A percentile compares a stretch with the other conserved stretches of the same genome.
Conservation (phyloP, 192 early-diverging fungal genomes). For the Coemansia sp. region DNA sequence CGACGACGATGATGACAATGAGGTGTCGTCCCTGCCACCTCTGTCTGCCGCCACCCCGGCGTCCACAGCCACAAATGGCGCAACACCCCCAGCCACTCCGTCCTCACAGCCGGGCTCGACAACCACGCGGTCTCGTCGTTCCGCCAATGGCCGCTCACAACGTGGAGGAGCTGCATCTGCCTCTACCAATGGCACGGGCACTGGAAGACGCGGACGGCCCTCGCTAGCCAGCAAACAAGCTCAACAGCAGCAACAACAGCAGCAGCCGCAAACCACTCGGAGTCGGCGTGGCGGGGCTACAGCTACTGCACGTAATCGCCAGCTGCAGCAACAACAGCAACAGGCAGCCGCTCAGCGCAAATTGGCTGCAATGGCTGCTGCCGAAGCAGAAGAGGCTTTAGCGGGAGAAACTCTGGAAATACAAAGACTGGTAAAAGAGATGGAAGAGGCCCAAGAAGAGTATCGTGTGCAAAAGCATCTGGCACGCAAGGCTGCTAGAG, state of each 20-base stretch:
- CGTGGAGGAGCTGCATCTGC: constrained; percentile 7
- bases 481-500: constrained; percentile 34
- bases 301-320: neutral
- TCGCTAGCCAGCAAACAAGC: constrained; percentile 9
- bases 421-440: constrained; percentile 10
- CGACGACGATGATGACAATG: constrained; percentile 3
- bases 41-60: constrained; percentile 9
- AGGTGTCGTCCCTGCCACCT: too few relatives aligned
- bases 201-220: constrained; percentile 17
- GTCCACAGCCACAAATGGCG: constrained; percentile 7
- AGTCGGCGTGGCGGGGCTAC: neutral
- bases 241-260: neutral
- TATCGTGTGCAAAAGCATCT: constrained; percentile 22
- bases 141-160: too few relatives aligned
- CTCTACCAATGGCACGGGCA: neutral
- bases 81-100: constrained; percentile 6
- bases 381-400: too few relatives aligned
- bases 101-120: constrained; percentile 9
- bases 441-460: constrained; percentile 41
- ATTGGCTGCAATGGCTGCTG: too few relatives aligned
- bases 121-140: too few relatives aligned
- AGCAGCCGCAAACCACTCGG: neutral
- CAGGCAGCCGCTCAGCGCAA: too few relatives aligned
- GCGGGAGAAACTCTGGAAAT: constrained; percentile 8
- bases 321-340: neutral